A percentile compares a stretch with the other conserved stretches of the same genome.
These are phyloP conservation scores for Rhizoctonia solani DNA, from an alignment of 1,284 basidiomycete species.

Conservation along the genomic window DNA sequence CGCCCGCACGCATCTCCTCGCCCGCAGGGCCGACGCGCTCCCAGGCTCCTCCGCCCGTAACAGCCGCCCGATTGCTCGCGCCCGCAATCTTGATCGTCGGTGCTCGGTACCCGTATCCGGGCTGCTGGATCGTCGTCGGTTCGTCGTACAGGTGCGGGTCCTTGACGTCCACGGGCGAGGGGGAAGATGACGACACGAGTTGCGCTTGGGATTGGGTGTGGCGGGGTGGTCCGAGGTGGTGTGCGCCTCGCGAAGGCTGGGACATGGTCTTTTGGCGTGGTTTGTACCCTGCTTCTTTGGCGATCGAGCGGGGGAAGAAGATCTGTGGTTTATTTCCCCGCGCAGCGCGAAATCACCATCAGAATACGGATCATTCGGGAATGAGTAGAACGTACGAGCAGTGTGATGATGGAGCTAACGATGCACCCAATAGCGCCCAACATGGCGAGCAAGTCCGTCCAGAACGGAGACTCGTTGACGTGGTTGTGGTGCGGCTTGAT, in stretches of 20 bases:
- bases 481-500: slow-evolving; percentile 30
- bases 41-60: slow-evolving; percentile 20
- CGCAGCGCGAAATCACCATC: too few relatives aligned
- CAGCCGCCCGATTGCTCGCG: slow-evolving; percentile 2
- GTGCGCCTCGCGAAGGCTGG: slow-evolving; percentile 14
- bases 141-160: slow-evolving; percentile 9
- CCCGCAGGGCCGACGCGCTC: too few relatives aligned
- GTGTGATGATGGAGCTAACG: slow-evolving; percentile 71
- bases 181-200: background rate
- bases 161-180: slow-evolving; percentile 15
- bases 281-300: slow-evolving; percentile 33
- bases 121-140: background rate
- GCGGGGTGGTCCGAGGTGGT: background rate
- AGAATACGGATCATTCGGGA: background rate
- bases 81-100: too few relatives aligned
- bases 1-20: background rate
- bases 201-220: slow-evolving; percentile 16
- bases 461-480: slow-evolving; percentile 23
- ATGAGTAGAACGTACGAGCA: slow-evolving; percentile 55
- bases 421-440: slow-evolving; percentile 69
- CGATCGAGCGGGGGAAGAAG: slow-evolving; percentile 39
- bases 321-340: slow-evolving; percentile 25
- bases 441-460: slow-evolving; percentile 66
- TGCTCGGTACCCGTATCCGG: too few relatives aligned
- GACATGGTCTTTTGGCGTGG: slow-evolving; percentile 20